Percentiles rank a stretch among this genome's conserved stretches.
Conservation (phyloP, 345 rosid species). For the Eucalyptus regnans region DNA sequence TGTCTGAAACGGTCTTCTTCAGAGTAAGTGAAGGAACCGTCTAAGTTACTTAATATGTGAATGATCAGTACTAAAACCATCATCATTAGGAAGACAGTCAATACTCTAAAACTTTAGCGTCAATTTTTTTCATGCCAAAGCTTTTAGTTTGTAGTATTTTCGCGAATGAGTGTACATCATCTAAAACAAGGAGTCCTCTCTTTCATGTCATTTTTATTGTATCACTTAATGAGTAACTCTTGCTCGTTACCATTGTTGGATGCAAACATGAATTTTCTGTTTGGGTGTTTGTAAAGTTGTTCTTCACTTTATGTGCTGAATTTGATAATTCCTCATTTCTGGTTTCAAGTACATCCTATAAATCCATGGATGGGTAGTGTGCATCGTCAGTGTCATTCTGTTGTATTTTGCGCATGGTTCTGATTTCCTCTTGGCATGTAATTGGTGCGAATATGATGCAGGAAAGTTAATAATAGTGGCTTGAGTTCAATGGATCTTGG, state of each 20-base stretch:
- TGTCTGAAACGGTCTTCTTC: constrained; percentile 24
- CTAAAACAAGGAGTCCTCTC: neutral
- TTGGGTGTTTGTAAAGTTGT: neutral
- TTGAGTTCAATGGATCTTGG: constrained; percentile 17
- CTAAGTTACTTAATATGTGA: neutral
- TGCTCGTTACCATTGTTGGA: neutral
- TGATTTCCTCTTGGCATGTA: neutral
- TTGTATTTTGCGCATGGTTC: neutral
- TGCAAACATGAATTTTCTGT: neutral
- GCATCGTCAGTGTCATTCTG: neutral
- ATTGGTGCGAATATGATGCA: constrained; percentile 19
- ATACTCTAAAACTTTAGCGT: neutral
- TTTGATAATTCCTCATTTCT: neutral
- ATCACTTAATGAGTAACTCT: neutral
- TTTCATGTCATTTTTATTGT: neutral
- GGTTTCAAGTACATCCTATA: neutral
- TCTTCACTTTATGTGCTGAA: neutral
- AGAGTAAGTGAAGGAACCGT: constrained; percentile 37
- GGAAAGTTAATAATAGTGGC: constrained; percentile 31
- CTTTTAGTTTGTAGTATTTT: neutral
- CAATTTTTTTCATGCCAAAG: neutral
- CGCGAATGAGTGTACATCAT: neutral
- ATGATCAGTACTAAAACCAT: neutral
- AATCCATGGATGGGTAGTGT: neutral
- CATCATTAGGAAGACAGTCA: neutral